phyloP scores from a whole-genome alignment of 768 basidiomycete genomes.

The Collybia sp. region DNA sequence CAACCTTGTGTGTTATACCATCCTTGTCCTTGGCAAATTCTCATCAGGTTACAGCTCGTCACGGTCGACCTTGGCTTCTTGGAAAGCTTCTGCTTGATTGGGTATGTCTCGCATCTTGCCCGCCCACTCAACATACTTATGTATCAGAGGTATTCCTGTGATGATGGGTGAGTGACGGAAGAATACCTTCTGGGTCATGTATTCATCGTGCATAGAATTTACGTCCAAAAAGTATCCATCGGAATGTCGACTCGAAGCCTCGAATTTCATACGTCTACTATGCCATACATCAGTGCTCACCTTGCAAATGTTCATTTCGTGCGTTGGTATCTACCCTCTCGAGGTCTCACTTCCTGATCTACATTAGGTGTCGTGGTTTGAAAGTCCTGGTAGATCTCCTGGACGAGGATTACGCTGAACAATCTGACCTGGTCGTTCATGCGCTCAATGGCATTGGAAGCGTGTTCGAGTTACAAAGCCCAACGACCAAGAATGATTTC shows the following conservation, averaged over 20 bases:
- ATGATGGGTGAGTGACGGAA: slow-evolving; percentile 58
- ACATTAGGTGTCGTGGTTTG: slow-evolving; percentile 82
- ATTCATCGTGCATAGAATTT: slow-evolving; percentile 50
- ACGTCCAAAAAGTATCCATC: slow-evolving; percentile 92
- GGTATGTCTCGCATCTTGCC: slow-evolving; percentile 33
- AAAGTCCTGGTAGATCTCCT: slow-evolving; percentile 93
- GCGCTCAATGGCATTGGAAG: slow-evolving; percentile 92
- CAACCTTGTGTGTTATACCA: slow-evolving; percentile 59
- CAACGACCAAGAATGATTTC: slow-evolving; percentile 97
- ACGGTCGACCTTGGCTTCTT: slow-evolving; percentile 77
- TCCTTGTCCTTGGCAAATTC: background rate
- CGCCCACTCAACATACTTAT: slow-evolving; percentile 5
- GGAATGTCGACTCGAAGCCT: slow-evolving; percentile 93
- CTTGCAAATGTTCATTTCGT: slow-evolving; percentile 99
- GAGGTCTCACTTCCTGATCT: background rate
- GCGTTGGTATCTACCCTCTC: slow-evolving; percentile 25
- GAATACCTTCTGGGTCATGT: background rate
- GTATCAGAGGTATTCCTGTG: slow-evolving; percentile 81
- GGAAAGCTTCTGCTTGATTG: slow-evolving; percentile 94
- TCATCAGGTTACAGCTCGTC: slow-evolving; percentile 39
- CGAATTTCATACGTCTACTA: slow-evolving; percentile 87
- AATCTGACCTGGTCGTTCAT: slow-evolving; percentile 86
- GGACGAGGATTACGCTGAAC: slow-evolving; percentile 93
- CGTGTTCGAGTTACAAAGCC: slow-evolving; percentile 94
- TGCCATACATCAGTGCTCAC: slow-evolving; percentile 93